Evolutionary conservation across 2,329 filamentous ascomycete species (phyloP), one percentile per base, ranked within the genome.

Genomic region (Leptosphaerulina australis): DNA sequence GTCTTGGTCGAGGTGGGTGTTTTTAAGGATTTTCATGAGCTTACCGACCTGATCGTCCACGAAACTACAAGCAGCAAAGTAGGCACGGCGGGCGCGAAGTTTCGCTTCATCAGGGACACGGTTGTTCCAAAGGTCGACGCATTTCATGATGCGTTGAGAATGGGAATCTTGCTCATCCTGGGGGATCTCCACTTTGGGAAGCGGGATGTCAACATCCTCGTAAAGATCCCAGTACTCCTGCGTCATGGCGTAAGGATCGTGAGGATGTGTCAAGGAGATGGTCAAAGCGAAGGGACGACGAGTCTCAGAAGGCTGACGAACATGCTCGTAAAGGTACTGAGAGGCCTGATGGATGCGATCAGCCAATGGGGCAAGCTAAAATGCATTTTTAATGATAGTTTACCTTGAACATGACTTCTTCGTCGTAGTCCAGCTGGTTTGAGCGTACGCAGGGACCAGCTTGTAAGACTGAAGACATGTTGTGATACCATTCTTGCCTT

Each of bases 361-460:
- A 85, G 96, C 91, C 70, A 95, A 89, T 74, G 96, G 7, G 5
- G 3, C 20, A 10, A 33, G 47, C 4, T 10, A 17, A 2, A 18
- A 4, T 5, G 12, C 9, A 9, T 3, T 4, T 1, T 1, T 24
- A 4, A 25, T 28, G 35, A 15, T 15, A 41, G 11, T 63, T 63
- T 55, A 73, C 71, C 72, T 87, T 90, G 78, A 89, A 93, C 86
- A 97, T 93, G 71, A 96, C 91, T 75, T 97, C 92, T 76, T 96
- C 92, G 66, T 97, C 92, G 64, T 93, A 97, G 72, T 97, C 92
- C 43, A 97, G 82, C 79, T 97, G 92, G 76, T 97, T 97, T 75
- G 90, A 96, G 59, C 91, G 84, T 30, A 95, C 88, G 64, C 91
- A 96, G 22, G 88, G 84, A 8, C 92, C 92, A 0, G 92, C 92